phyloP scores from a whole-genome alignment of 1,139 yeast species.

The Geotrichum reessii region DNA sequence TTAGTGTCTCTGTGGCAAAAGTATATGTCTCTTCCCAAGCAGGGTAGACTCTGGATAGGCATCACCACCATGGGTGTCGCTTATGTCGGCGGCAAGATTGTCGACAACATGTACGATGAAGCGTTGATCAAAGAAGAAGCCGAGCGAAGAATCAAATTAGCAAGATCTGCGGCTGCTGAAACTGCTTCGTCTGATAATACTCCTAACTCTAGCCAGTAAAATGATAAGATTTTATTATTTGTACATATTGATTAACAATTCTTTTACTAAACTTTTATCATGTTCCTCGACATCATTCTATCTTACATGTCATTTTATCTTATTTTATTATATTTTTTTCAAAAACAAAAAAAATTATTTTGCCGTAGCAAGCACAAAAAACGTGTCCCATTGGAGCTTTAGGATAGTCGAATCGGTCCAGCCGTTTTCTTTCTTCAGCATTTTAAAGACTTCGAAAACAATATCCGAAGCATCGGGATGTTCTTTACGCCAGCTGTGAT shows the following conservation, averaged over 20 bases:
- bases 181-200: neutral
- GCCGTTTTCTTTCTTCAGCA: constrained; percentile 39
- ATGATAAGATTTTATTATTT: neutral
- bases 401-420: constrained; percentile 45
- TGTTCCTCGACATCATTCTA: neutral
- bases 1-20: constrained; percentile 30
- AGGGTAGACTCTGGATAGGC: constrained; percentile 50
- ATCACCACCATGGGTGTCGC: constrained; percentile 51
- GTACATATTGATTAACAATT: neutral
- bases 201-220: neutral
- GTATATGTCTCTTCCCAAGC: constrained; percentile 49
- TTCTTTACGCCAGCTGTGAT: constrained; percentile 55
- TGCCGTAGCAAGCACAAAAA: constrained; percentile 42
- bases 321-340: no score
- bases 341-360: neutral
- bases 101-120: constrained; percentile 46
- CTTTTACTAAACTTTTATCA: neutral
- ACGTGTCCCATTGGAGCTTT: constrained; percentile 55
- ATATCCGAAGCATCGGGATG: constrained; percentile 33
- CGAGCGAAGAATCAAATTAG: constrained; percentile 29
- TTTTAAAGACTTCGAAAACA: constrained; percentile 40
- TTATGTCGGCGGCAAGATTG: constrained; percentile 46
- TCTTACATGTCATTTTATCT: no score
- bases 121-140: constrained; percentile 42
- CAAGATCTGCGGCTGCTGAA: neutral